These are phyloP conservation scores for Podospora appendiculata DNA, from an alignment of 495 filamentous ascomycete species.

Conservation along the genomic window DNA sequence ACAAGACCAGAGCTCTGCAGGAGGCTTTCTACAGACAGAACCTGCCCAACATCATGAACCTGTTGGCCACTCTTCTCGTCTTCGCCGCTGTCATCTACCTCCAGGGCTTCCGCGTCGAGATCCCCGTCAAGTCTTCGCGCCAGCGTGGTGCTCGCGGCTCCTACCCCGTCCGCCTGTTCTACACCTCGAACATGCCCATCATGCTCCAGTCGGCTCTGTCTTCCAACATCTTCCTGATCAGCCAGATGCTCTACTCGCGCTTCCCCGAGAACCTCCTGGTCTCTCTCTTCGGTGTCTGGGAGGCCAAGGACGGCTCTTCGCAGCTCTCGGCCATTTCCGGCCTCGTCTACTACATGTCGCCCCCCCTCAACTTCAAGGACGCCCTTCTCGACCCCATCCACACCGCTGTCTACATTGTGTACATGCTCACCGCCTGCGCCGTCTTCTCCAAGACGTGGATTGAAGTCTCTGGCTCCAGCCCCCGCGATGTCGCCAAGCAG, in stretches of 20 bases:
- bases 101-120: constrained; percentile 99
- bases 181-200: constrained; percentile 95
- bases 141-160: constrained; percentile 95
- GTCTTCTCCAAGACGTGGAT: constrained; percentile 99
- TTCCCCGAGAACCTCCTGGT: constrained; percentile 98
- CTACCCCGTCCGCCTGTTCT: constrained; percentile 75
- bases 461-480: constrained; percentile 95
- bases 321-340: constrained; percentile 90
- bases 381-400: constrained; percentile 94
- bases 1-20: constrained; percentile 94
- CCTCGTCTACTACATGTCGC: constrained; percentile 99
- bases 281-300: constrained; percentile 95
- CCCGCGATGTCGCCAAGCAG: constrained; percentile 98
- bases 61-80: constrained; percentile 83
- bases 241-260: constrained; percentile 97
- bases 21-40: constrained; percentile 99
- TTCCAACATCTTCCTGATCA: constrained; percentile 98
- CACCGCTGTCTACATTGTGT: constrained; percentile 89
- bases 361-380: constrained; percentile 93
- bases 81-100: constrained; percentile 99
- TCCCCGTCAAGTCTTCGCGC: constrained; percentile 98
- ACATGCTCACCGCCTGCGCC: constrained; percentile 95
- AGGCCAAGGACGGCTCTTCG: constrained; percentile 89
- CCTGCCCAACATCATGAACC: constrained; percentile 99
- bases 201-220: constrained; percentile 98